Percentiles rank a stretch among this genome's conserved stretches.
These are phyloP conservation scores for Aspergillus candidus DNA, from an alignment of 2,329 filamentous ascomycete species.

Conservation along the genomic window DNA sequence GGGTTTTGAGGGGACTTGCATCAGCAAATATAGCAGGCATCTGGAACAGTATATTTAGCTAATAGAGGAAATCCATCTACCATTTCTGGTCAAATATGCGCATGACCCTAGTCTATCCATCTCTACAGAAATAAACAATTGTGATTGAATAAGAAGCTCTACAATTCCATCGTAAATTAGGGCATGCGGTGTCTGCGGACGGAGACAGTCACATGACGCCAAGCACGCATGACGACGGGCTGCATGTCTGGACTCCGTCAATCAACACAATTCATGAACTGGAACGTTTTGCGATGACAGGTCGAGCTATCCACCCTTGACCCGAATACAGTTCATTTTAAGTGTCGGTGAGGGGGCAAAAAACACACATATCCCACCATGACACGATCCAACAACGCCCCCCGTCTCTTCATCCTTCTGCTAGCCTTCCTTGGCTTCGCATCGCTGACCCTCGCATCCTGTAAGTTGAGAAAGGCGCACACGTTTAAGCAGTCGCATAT, in stretches of 20 bases:
- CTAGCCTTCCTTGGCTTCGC: conserved; percentile 21
- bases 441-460: conserved; percentile 28
- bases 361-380: conserved; percentile 15
- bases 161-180: neutral
- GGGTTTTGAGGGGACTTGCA: too few species aligned
- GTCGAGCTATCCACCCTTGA: too few species aligned
- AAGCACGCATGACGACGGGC: conserved; percentile 2
- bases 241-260: neutral
- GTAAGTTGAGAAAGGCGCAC: conserved; percentile 21
- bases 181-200: neutral
- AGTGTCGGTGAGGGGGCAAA: neutral
- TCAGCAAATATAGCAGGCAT: too few species aligned
- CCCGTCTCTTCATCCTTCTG: conserved; percentile 20
- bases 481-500: neutral
- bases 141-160: neutral
- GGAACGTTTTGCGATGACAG: too few species aligned
- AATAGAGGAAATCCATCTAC: too few species aligned
- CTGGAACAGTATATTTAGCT: too few species aligned
- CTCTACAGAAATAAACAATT: neutral
- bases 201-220: conserved; percentile 10
- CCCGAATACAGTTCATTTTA: neutral
- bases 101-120: neutral
- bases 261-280: neutral
- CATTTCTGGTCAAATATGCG: conserved; percentile 7
- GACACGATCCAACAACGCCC: conserved; percentile 12